Percentiles rank a stretch among this genome's conserved stretches.
phyloP scores from a whole-genome alignment of 2,329 filamentous ascomycete genomes.

The Mollisia scopiformis region DNA sequence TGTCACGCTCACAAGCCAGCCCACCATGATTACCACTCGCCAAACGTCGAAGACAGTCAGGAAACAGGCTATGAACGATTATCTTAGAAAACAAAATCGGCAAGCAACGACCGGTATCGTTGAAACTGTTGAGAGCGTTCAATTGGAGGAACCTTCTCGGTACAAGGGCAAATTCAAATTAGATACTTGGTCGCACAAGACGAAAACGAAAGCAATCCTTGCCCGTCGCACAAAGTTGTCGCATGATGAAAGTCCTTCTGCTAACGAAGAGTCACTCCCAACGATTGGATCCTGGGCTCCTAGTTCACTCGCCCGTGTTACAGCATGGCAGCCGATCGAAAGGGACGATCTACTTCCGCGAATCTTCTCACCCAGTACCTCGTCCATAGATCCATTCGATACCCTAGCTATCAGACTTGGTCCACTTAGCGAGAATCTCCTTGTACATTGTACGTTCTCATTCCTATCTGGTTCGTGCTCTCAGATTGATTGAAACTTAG shows the following conservation, averaged over 20 bases:
- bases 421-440: constrained; percentile 9
- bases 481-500: not conserved
- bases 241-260: not conserved
- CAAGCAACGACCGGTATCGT: constrained; percentile 8
- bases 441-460: constrained; percentile 17
- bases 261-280: not conserved
- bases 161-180: constrained; percentile 25
- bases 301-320: not conserved
- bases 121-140: not conserved
- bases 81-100: constrained; percentile 19
- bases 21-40: not conserved
- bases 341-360: not conserved
- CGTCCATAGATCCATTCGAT: constrained; percentile 21
- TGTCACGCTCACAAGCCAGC: constrained; percentile 16
- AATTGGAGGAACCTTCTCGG: constrained; percentile 6
- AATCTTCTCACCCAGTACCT: not conserved
- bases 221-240: not conserved
- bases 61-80: constrained; percentile 24
- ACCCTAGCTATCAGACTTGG: constrained; percentile 15
- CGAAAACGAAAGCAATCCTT: constrained; percentile 7
- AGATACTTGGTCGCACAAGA: constrained; percentile 18
- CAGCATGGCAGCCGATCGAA: not conserved
- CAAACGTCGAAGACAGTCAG: constrained; percentile 19
- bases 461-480: not conserved
- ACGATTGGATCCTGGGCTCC: not conserved